A percentile compares a stretch with the other conserved stretches of the same genome.
These are phyloP conservation scores for Tuber microsphaerosporum DNA, from an alignment of 495 filamentous ascomycete genomes.

Conservation along the genomic window DNA sequence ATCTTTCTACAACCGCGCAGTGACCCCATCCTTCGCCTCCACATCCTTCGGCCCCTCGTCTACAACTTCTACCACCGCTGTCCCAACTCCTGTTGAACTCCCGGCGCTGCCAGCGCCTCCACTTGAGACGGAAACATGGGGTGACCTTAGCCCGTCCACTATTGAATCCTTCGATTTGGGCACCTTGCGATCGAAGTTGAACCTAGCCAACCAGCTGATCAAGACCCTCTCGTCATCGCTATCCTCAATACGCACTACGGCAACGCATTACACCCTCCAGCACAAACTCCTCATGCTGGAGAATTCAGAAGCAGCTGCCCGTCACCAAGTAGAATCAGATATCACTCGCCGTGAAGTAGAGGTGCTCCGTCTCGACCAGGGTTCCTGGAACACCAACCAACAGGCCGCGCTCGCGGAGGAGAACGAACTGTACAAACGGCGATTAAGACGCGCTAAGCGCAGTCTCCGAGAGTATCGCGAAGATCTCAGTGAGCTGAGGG, in stretches of 20 bases:
- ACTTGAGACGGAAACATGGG: slow-evolving; percentile 23
- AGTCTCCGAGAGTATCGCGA: slow-evolving; percentile 62
- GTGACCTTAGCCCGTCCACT: slow-evolving; percentile 29
- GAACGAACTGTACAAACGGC: slow-evolving; percentile 56
- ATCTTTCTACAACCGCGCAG: slow-evolving; percentile 11
- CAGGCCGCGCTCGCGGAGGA: slow-evolving; percentile 55
- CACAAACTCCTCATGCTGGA: slow-evolving; percentile 80
- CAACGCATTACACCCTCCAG: slow-evolving; percentile 87
- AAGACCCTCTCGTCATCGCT: slow-evolving; percentile 34
- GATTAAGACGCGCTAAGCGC: slow-evolving; percentile 65
- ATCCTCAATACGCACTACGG: slow-evolving; percentile 39
- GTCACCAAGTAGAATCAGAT: slow-evolving; percentile 85
- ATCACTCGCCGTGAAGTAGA: slow-evolving; percentile 88
- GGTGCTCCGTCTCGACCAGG: slow-evolving; percentile 62
- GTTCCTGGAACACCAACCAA: slow-evolving; percentile 46
- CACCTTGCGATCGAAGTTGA: slow-evolving; percentile 37
- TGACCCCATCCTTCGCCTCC: slow-evolving; percentile 15
- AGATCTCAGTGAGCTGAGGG: slow-evolving; percentile 56
- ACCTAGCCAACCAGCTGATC: slow-evolving; percentile 39
- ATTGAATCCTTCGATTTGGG: slow-evolving; percentile 35
- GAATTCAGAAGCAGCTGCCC: slow-evolving; percentile 74
- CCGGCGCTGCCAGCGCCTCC: slow-evolving; percentile 21
- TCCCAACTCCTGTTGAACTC: slow-evolving; percentile 15
- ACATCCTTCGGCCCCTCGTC: slow-evolving; percentile 26
- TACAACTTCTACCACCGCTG: slow-evolving; percentile 27